Base-by-base conservation (phyloP, 2,329 filamentous ascomycete genomes). In the Penicillium sp. region DNA sequence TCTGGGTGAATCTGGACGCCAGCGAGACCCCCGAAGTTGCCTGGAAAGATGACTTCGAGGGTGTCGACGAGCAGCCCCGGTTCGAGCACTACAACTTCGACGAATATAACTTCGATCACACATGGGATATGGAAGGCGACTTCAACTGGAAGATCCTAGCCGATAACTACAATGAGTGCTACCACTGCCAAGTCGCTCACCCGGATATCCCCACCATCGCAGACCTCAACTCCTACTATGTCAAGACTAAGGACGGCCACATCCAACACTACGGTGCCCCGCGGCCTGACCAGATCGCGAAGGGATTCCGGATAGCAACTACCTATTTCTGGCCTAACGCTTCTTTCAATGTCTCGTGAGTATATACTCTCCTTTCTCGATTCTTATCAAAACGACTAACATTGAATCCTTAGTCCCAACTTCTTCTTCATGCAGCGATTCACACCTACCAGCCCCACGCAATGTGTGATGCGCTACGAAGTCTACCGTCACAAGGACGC, bases 391-490 rank as follows among this genome's bases (percentile, higher is more conserved):
- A n/a, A 33, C 23, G 10, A 16, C 56, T 60, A 54, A 58, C 50
- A 16, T 47, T 5, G 2, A 19, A 6, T 16, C 2, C 23, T 39
- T 47, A 83, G 81, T 10, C 79, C 82, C 43, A 75, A 72, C 52
- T 87, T 87, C 74, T 84, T 88, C 76, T 85, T 86, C 75, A 84
- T 87, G 64, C 84, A 87, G 70, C 78, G 84, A 53, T 86, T 86
- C 68, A 78, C 87, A 7, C 85, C 86, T 11, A 77, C 73, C 53
- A 76, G 78, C 1, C 77, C 85, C 0, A 78, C 74, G 29, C 79
- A 76, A 45, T 81, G 78, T 5, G 74, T 75, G 25, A 87, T 88
- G 81, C 78, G 79, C 62, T 87, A 87, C 69, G 84, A 88, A 66
- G 83, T 88, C 51, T 88, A 81, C 77, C 80, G 84, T 55, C 82